These are phyloP conservation scores for Spathaspora sp. DNA, from an alignment of 805 yeast species.

Conservation along the genomic window DNA sequence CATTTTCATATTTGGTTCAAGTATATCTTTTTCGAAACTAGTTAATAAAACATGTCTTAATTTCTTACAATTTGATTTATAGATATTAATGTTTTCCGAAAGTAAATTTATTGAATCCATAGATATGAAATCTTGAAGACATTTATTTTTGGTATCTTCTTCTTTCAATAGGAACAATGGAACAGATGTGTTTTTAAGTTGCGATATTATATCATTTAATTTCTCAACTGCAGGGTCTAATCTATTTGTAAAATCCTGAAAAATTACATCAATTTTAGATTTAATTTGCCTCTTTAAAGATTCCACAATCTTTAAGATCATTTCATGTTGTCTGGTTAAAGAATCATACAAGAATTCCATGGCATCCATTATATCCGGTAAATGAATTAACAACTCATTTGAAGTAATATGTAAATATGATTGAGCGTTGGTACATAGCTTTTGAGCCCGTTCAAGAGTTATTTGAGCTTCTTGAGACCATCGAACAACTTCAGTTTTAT, in stretches of 20 bases:
- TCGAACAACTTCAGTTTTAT: slow-evolving; percentile 8
- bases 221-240: slow-evolving; percentile 21
- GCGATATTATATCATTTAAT: slow-evolving; percentile 21
- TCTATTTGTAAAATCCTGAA: slow-evolving; percentile 7
- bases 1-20: slow-evolving; percentile 11
- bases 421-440: slow-evolving; percentile 32
- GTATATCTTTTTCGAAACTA: slow-evolving; percentile 14
- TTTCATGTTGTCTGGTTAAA: slow-evolving; percentile 13
- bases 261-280: slow-evolving; percentile 10
- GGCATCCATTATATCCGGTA: slow-evolving; percentile 22
- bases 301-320: slow-evolving; percentile 12
- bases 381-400: slow-evolving; percentile 16
- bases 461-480: slow-evolving; percentile 30
- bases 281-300: slow-evolving; percentile 11
- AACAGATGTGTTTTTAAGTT: slow-evolving; percentile 23
- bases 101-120: slow-evolving; percentile 25
- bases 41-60: slow-evolving; percentile 14
- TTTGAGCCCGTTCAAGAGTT: slow-evolving; percentile 27
- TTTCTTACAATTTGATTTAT: slow-evolving; percentile 22
- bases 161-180: slow-evolving; percentile 17
- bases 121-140: slow-evolving; percentile 32
- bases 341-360: slow-evolving; percentile 12
- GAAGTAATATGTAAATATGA: slow-evolving; percentile 21
- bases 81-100: slow-evolving; percentile 21
- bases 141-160: not conserved